Conservation (phyloP, 2,329 filamentous ascomycete genomes). For the Pseudopithomyces chartarum region DNA sequence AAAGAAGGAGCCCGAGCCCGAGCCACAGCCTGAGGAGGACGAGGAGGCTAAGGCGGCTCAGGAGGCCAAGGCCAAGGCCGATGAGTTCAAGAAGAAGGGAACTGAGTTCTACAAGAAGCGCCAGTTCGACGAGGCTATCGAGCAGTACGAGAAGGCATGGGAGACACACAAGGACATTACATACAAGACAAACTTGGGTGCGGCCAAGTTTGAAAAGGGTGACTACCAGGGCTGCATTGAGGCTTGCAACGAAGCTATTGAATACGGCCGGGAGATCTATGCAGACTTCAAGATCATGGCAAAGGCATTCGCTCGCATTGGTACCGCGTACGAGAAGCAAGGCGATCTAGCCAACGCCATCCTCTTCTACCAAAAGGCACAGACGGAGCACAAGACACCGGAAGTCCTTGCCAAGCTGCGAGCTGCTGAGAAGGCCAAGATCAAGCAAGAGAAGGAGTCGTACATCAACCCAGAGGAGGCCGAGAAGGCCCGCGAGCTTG, state of each 20-base stretch:
- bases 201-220: constrained; percentile 94
- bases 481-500: constrained; percentile 91
- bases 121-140: constrained; percentile 92
- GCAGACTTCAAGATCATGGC: constrained; percentile 98
- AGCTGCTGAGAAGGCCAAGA: constrained; percentile 84
- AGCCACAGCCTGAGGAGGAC: constrained; percentile 70
- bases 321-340: constrained; percentile 88
- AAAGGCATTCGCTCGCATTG: constrained; percentile 96
- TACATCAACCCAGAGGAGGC: constrained; percentile 92
- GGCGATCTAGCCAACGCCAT: constrained; percentile 81
- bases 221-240: constrained; percentile 89
- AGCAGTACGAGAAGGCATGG: constrained; percentile 95
- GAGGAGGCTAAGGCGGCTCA: constrained; percentile 84
- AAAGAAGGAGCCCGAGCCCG: constrained; percentile 54
- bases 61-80: constrained; percentile 89
- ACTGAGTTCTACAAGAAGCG: constrained; percentile 99
- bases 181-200: constrained; percentile 94
- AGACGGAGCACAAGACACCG: constrained; percentile 95
- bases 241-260: constrained; percentile 82
- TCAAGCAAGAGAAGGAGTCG: constrained; percentile 71
- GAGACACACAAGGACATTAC: constrained; percentile 94
- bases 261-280: constrained; percentile 85
- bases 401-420: constrained; percentile 93
- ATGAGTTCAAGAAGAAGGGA: constrained; percentile 91
- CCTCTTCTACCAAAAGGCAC: constrained; percentile 87